Conservation (phyloP, 371 early-diverging fungal genomes). For the Mortierella sp. region DNA sequence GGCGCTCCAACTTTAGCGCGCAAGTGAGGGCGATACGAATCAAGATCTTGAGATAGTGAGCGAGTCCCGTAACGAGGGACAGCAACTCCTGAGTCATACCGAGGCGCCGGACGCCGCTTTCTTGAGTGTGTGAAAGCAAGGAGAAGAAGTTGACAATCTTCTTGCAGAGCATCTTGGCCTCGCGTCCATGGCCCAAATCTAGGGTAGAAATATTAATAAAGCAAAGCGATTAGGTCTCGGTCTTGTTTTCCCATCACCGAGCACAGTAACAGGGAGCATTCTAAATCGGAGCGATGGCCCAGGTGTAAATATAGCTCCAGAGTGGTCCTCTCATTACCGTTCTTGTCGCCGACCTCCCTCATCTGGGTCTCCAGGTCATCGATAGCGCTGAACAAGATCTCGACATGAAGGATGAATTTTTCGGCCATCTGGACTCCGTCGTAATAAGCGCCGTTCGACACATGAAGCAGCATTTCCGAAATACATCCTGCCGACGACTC, state of each 20-base stretch:
- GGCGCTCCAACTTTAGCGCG: slow-evolving; percentile 78
- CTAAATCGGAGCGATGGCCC: neutral
- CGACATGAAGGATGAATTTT: slow-evolving; percentile 93
- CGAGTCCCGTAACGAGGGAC: slow-evolving; percentile 91
- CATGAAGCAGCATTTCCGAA: slow-evolving; percentile 94
- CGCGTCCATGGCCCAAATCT: slow-evolving; percentile 83
- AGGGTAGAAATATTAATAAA: slow-evolving; percentile 10
- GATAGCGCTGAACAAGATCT: slow-evolving; percentile 91
- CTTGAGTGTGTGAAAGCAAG: slow-evolving; percentile 85
- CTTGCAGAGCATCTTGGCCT: slow-evolving; percentile 93
- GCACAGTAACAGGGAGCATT: neutral
- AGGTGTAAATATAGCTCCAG: neutral
- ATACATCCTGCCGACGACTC: slow-evolving; percentile 98
- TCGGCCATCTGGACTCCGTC: slow-evolving; percentile 93
- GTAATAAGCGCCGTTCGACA: slow-evolving; percentile 85
- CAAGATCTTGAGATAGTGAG: slow-evolving; percentile 92
- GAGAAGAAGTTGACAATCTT: slow-evolving; percentile 94
- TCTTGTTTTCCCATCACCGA: neutral
- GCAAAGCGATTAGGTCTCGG: neutral
- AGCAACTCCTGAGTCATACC: slow-evolving; percentile 93
- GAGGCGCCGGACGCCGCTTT: slow-evolving; percentile 70
- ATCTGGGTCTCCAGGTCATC: slow-evolving; percentile 84
- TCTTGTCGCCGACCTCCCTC: slow-evolving; percentile 65
- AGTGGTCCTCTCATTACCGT: slow-evolving; percentile 43
- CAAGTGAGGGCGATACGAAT: slow-evolving; percentile 93